Evolutionary conservation across 306 rosid species (phyloP), one percentile per base, ranked within the genome.

Genomic region (Potentilla sterilis): DNA sequence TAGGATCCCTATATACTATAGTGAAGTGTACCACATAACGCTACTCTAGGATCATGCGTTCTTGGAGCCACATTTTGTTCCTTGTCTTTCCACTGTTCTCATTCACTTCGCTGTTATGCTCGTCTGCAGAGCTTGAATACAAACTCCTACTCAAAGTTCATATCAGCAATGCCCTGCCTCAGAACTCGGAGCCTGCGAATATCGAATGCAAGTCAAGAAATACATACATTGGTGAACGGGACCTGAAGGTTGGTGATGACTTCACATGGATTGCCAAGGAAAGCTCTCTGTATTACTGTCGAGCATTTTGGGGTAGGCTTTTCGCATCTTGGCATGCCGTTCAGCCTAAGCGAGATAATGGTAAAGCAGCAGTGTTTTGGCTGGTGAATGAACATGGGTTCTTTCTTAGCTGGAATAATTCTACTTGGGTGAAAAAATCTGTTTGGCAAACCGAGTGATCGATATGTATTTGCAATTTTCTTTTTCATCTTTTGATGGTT

Each of bases 401-500:
- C 44, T 70, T 62, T 65, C 77, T 70, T 4, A 81, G 84, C 16
- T 81, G 74, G 81, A 70, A 81, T 76, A 76, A 76, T 13, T 41
- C 81, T 16, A 64, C 19, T 43, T 81, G 84, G 67, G 63, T 64
- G 0, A 64, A 34, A 38, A 34, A 52, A 42, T 48, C 67, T 70
- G 7, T 5, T 18, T 81, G 84, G 78, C 19, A 76, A 55, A 65
- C 73, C 21, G 52, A 65, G 11, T 24, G n/a, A 68, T 34, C 4
- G 9, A 34, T 34, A 18, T 32, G 18, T 13, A 34, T 34, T 34
- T 62, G 10, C 21, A 19, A 37, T 14, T 62, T 62, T 3, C 8
- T 21, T 9, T 22, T 11, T 10, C 18, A 24, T 58, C 65, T 9
- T 9, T 57, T 6, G 15, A 24, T 24, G 65, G 15, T 43, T 1